A percentile compares a stretch with the other conserved stretches of the same genome.
Conservation (phyloP, 2,329 filamentous ascomycete species). For the Teratosphaeria nubilosa region DNA sequence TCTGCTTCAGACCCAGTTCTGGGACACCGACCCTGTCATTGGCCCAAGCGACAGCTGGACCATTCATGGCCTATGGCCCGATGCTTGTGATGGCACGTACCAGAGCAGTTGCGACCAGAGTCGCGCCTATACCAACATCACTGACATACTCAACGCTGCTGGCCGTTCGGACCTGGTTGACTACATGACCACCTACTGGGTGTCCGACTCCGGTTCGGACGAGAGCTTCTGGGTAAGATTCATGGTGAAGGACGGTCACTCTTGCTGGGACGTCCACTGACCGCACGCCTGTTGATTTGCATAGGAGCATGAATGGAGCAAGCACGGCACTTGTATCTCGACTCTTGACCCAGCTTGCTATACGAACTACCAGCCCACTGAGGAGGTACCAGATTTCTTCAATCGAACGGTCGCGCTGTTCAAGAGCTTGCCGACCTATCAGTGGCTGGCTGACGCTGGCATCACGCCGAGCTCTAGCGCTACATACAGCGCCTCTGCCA, state of each 20-base stretch:
- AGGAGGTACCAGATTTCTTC: conserved; percentile 63
- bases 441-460: conserved; percentile 51
- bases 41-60: conserved; percentile 64
- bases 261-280: neutral
- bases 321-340: conserved; percentile 64
- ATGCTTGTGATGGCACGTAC: conserved; percentile 58
- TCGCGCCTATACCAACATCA: conserved; percentile 57
- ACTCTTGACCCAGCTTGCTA: conserved; percentile 59
- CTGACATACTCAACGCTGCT: conserved; percentile 47
- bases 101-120: conserved; percentile 54
- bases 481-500: conserved; percentile 37
- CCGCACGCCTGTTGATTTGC: neutral
- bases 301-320: conserved; percentile 54
- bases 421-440: conserved; percentile 55
- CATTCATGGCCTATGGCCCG: conserved; percentile 53
- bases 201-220: conserved; percentile 54
- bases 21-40: conserved; percentile 56
- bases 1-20: conserved; percentile 66
- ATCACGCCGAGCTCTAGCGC: conserved; percentile 43
- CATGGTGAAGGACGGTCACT: neutral
- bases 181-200: conserved; percentile 62
- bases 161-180: conserved; percentile 47
- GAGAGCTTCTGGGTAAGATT: conserved; percentile 48
- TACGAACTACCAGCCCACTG: conserved; percentile 42
- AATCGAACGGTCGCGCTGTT: conserved; percentile 55